phyloP scores from a whole-genome alignment of 371 early-diverging fungal genomes.

The Rhizopus sp. region DNA sequence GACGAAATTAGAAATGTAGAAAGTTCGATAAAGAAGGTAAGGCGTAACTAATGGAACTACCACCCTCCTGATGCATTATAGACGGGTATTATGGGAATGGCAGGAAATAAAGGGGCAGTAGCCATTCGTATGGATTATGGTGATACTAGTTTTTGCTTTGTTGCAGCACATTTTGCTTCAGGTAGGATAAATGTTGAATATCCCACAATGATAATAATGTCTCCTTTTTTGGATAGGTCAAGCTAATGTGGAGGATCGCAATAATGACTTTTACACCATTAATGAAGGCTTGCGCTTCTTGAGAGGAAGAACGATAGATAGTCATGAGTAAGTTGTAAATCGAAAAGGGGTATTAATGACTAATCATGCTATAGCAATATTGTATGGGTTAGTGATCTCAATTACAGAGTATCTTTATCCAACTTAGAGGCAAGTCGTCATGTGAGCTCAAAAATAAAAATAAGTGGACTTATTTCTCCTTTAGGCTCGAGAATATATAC shows the following conservation, averaged over 20 bases:
- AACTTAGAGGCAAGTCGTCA: slow-evolving; percentile 64
- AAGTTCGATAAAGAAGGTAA: slow-evolving; percentile 74
- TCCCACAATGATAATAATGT: slow-evolving; percentile 3
- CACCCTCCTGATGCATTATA: slow-evolving; percentile 12
- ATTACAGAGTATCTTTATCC: slow-evolving; percentile 78
- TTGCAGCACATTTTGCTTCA: slow-evolving; percentile 93
- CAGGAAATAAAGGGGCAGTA: slow-evolving; percentile 90
- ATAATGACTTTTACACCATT: slow-evolving; percentile 84
- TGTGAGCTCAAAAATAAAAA: not conserved
- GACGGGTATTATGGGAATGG: slow-evolving; percentile 82
- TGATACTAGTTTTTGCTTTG: slow-evolving; percentile 87
- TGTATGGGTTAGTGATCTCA: slow-evolving; percentile 92
- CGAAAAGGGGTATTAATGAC: not conserved
- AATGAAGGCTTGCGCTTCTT: slow-evolving; percentile 72
- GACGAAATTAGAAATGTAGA: slow-evolving; percentile 84
- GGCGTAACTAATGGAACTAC: not conserved
- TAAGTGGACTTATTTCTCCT: not conserved
- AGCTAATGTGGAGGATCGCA: slow-evolving; percentile 79
- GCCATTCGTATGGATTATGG: slow-evolving; percentile 83
- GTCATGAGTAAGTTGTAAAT: slow-evolving; percentile 64
- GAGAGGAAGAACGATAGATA: slow-evolving; percentile 66
- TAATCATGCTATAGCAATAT: slow-evolving; percentile 51
- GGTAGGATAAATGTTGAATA: slow-evolving; percentile 43
- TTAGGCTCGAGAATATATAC: slow-evolving; percentile 36
- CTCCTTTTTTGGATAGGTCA: slow-evolving; percentile 39